Conservation (phyloP, 805 yeast species). For the Zygosaccharomyces lentus region DNA sequence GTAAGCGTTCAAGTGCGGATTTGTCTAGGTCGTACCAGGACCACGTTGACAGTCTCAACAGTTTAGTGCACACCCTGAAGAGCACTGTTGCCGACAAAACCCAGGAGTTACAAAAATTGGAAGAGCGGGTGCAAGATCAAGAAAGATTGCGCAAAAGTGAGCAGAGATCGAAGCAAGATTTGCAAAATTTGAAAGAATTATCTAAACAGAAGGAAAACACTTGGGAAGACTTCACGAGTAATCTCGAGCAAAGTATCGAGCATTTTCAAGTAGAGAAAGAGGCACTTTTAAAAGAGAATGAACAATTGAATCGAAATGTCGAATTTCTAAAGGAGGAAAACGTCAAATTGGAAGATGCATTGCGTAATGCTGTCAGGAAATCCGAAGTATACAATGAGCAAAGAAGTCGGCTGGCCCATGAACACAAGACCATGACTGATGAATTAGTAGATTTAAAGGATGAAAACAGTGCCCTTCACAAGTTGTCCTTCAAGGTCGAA, state of each 20-base stretch:
- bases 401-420: slow-evolving; percentile 12
- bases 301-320: slow-evolving; percentile 20
- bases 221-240: slow-evolving; percentile 24
- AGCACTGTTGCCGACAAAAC: slow-evolving; percentile 16
- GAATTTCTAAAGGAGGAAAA: slow-evolving; percentile 22
- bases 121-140: slow-evolving; percentile 7
- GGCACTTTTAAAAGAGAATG: slow-evolving; percentile 10
- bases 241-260: slow-evolving; percentile 17
- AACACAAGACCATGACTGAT: slow-evolving; percentile 9
- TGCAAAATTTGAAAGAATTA: slow-evolving; percentile 17
- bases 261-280: slow-evolving; percentile 12
- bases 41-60: slow-evolving; percentile 18
- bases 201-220: slow-evolving; percentile 22
- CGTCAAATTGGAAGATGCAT: slow-evolving; percentile 29
- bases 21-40: slow-evolving; percentile 17
- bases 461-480: slow-evolving; percentile 27
- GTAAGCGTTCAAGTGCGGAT: slow-evolving; percentile 12
- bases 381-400: slow-evolving; percentile 14
- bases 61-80: slow-evolving; percentile 15
- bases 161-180: slow-evolving; percentile 12
- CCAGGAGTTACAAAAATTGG: slow-evolving; percentile 10
- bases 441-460: slow-evolving; percentile 20
- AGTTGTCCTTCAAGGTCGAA: slow-evolving; percentile 20
- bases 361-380: slow-evolving; percentile 15
- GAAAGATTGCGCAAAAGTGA: slow-evolving; percentile 9